phyloP scores from a whole-genome alignment of 176 grass and related monocot species.

The Bromus sterilis region DNA sequence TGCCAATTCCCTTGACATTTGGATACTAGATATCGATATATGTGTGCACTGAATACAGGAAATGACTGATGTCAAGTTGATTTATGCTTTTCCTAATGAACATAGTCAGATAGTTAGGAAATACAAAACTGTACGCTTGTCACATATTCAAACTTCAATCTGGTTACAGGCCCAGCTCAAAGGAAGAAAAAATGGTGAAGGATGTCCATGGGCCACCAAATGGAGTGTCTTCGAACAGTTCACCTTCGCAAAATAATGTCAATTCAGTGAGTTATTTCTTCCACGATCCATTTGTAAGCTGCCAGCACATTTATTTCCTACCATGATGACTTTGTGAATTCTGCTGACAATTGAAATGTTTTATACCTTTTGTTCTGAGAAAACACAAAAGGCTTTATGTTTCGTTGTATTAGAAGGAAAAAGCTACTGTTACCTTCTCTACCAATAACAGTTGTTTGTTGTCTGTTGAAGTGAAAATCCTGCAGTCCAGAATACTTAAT shows the following conservation, averaged over 20 bases:
- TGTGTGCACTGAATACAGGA: background rate
- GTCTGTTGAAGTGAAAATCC: background rate
- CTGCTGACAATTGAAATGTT: background rate
- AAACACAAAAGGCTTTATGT: background rate
- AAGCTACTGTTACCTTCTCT: background rate
- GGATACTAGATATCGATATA: background rate
- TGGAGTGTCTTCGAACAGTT: constrained; percentile 1
- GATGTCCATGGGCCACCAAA: constrained; percentile 8
- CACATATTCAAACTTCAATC: background rate
- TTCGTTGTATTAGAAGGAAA: background rate
- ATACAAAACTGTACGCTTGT: background rate
- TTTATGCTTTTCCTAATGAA: background rate
- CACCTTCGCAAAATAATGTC: background rate
- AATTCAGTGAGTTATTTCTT: constrained; percentile 23
- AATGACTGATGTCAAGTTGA: background rate
- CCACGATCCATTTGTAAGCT: background rate
- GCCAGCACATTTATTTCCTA: background rate
- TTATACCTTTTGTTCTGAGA: background rate
- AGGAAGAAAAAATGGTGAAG: constrained; percentile 29
- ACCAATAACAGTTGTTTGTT: background rate
- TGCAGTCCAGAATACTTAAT: background rate
- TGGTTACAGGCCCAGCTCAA: background rate
- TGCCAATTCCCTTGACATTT: background rate
- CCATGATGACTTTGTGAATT: background rate
- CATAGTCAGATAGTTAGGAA: background rate